phyloP scores from a whole-genome alignment of 139 green algal genomes.

The Micromonas commoda region DNA sequence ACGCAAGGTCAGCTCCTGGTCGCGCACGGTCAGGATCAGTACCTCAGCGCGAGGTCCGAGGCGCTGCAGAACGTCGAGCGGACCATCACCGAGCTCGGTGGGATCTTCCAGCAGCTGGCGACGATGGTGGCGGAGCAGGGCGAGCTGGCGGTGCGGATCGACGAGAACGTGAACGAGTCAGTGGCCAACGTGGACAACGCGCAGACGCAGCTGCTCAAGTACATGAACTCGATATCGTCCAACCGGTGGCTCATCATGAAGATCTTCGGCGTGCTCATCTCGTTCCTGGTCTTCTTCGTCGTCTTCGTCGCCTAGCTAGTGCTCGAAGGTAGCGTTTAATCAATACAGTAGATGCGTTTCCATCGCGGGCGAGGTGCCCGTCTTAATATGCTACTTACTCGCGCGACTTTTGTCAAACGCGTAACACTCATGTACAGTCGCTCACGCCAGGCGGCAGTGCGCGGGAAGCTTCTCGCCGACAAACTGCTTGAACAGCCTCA shows the following conservation, averaged over 20 bases:
- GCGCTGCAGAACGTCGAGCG: slow-evolving; percentile 90
- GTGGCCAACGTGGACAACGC: slow-evolving; percentile 87
- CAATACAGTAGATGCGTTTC: no score
- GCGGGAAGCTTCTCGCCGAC: no score
- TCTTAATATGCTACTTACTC: no score
- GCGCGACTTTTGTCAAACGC: no score
- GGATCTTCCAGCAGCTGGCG: slow-evolving; percentile 94
- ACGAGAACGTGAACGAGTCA: slow-evolving; percentile 95
- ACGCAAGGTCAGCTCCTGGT: not conserved
- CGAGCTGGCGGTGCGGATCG: slow-evolving; percentile 90
- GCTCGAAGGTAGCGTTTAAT: no score
- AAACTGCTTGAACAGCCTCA: no score
- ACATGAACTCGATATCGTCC: slow-evolving; percentile 82
- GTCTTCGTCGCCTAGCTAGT: slow-evolving; percentile 79
- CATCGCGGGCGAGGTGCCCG: no score
- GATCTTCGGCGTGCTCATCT: slow-evolving; percentile 67
- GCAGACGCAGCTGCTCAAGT: slow-evolving; percentile 92
- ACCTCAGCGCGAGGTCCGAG: slow-evolving; percentile 56
- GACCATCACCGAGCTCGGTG: slow-evolving; percentile 94
- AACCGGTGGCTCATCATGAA: slow-evolving; percentile 90
- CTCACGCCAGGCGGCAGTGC: no score
- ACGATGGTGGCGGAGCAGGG: slow-evolving; percentile 86
- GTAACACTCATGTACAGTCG: no score
- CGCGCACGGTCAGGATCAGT: slow-evolving; percentile 21
- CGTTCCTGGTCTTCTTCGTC: slow-evolving; percentile 73